A percentile compares a stretch with the other conserved stretches of the same genome.
phyloP scores from a whole-genome alignment of 768 basidiomycete genomes.

The Kwoniella europaea region DNA sequence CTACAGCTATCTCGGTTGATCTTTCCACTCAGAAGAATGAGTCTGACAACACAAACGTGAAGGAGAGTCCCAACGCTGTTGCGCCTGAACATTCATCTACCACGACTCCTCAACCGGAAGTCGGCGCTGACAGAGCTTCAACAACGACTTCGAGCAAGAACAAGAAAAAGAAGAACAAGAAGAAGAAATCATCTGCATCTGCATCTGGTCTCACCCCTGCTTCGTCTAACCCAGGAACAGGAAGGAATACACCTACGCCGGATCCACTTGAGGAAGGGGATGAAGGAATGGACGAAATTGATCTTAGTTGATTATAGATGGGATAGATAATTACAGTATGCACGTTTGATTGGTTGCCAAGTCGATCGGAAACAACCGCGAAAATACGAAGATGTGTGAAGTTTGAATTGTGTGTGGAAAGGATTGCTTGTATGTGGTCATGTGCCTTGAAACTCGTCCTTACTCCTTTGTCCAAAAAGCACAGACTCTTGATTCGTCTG shows the following conservation, averaged over 20 bases:
- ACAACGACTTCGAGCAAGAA: conserved; percentile 9
- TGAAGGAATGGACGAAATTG: conserved; percentile 42
- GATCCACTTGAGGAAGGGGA: conserved; percentile 17
- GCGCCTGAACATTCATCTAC: background rate
- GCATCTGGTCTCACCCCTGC: conserved; percentile 11
- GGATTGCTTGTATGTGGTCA: background rate
- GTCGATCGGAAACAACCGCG: background rate
- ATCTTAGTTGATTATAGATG: conserved; percentile 27
- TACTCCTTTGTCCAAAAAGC: background rate
- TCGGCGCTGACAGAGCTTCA: background rate
- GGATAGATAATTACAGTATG: conserved; percentile 19
- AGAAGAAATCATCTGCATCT: conserved; percentile 21
- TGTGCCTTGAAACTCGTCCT: background rate
- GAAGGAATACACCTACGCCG: background rate
- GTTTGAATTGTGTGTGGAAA: background rate
- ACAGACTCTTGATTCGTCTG: background rate
- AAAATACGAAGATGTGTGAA: background rate
- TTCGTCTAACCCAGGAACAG: conserved; percentile 8
- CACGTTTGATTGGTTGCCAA: background rate
- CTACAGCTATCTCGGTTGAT: conserved; percentile 1
- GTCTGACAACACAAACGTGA: background rate
- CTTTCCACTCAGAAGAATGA: background rate
- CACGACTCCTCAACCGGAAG: background rate
- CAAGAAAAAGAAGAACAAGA: conserved; percentile 29
- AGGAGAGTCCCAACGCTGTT: background rate